These are phyloP conservation scores for Isabelozyma pseudorhagii DNA, from an alignment of 805 yeast species.

Conservation along the genomic window DNA sequence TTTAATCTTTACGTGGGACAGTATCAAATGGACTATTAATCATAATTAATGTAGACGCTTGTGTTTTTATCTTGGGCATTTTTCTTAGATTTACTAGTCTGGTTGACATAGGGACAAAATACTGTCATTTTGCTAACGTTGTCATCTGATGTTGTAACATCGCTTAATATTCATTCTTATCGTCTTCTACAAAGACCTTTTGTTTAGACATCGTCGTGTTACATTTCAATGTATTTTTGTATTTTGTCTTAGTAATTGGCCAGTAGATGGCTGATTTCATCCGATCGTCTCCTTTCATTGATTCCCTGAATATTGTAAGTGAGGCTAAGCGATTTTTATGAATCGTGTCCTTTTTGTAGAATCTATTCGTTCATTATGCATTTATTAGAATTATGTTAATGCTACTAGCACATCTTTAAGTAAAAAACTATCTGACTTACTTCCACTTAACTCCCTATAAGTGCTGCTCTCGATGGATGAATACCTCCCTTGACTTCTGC, in stretches of 20 bases:
- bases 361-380: no score
- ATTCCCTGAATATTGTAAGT: no score
- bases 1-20: background rate
- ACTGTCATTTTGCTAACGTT: no score
- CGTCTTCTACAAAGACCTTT: no score
- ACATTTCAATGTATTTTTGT: background rate
- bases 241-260: background rate
- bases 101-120: no score
- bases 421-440: background rate
- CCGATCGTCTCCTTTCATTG: no score
- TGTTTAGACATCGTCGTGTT: background rate
- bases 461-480: constrained; percentile 68
- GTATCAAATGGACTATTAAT: background rate
- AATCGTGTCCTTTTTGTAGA: no score
- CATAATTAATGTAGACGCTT: background rate
- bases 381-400: background rate
- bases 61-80: background rate
- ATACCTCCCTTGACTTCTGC: constrained; percentile 25
- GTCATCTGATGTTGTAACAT: no score
- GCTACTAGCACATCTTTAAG: background rate
- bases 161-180: no score
- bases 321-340: no score
- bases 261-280: no score
- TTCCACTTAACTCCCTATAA: constrained; percentile 22
- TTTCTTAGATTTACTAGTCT: no score